These are phyloP conservation scores for Cryptococcus deneoformans DNA, from an alignment of 1,284 basidiomycete genomes.

Conservation along the genomic window DNA sequence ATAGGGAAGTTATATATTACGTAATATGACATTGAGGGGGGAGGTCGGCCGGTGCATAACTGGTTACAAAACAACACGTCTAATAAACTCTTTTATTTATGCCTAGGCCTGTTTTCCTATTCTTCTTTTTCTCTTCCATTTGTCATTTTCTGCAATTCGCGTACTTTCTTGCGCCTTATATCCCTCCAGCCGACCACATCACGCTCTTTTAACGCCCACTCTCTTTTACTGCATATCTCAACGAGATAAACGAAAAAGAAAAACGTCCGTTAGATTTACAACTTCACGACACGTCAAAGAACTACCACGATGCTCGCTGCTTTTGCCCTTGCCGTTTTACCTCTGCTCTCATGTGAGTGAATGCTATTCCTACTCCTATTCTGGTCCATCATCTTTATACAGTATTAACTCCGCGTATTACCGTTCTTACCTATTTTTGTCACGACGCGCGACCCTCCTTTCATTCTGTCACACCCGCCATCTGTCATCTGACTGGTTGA, in stretches of 20 bases:
- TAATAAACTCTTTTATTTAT: background rate
- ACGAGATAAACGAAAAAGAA: background rate
- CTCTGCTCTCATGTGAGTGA: slow-evolving; percentile 36
- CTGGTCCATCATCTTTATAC: too few relatives aligned
- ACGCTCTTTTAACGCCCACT: background rate
- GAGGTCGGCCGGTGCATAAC: too few relatives aligned
- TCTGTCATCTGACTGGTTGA: background rate
- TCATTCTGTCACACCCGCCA: background rate
- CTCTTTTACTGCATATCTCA: background rate
- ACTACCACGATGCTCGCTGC: slow-evolving; percentile 25
- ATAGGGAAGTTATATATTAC: too few relatives aligned
- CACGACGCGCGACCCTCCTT: background rate
- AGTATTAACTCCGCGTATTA: background rate
- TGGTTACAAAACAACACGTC: too few relatives aligned
- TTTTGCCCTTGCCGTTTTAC: slow-evolving; percentile 32
- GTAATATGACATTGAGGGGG: too few relatives aligned
- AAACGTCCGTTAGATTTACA: background rate
- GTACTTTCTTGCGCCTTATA: background rate
- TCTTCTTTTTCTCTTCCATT: background rate
- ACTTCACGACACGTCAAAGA: background rate
- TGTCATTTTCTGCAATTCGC: background rate
- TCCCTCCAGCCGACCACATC: background rate
- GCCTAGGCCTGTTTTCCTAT: background rate
- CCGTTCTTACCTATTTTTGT: background rate
- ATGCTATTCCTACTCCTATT: too few relatives aligned